A percentile compares a stretch with the other conserved stretches of the same genome.
Evolutionary conservation across 192 early-diverging fungal genomes (phyloP).

Genomic region (Ambispora gerdemannii): DNA sequence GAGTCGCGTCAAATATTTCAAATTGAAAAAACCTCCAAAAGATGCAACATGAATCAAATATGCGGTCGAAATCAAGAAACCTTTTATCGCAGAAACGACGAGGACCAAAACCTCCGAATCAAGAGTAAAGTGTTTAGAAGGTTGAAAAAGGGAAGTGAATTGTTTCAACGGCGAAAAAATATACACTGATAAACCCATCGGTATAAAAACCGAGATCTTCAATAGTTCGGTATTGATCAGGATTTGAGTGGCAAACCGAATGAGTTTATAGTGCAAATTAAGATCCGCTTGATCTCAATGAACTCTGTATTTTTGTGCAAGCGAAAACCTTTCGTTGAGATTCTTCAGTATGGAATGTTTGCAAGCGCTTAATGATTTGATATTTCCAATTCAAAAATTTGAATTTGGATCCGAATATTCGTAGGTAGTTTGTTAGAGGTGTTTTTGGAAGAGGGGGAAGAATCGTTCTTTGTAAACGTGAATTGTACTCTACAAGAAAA

Average conservation of each 20-base stretch:
- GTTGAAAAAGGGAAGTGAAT: not conserved
- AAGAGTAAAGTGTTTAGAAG: too few relatives aligned
- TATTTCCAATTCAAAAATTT: conserved; percentile 36
- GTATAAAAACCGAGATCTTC: not conserved
- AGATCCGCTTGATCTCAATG: not conserved
- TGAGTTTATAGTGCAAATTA: conserved; percentile 20
- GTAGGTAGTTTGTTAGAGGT: conserved; percentile 54
- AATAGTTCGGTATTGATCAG: conserved; percentile 17
- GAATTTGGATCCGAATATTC: conserved; percentile 21
- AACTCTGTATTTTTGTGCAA: conserved; percentile 5
- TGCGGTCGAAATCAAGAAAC: not conserved
- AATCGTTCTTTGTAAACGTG: conserved; percentile 30
- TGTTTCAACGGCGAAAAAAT: conserved; percentile 10
- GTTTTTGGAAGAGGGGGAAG: conserved; percentile 71
- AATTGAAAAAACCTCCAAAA: too few relatives aligned
- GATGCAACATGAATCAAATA: not conserved
- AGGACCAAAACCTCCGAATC: too few relatives aligned
- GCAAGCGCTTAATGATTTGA: conserved; percentile 39
- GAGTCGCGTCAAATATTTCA: too few relatives aligned
- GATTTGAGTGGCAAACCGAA: conserved; percentile 6
- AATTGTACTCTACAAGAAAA: conserved; percentile 22
- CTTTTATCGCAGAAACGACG: not conserved
- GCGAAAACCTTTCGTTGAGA: conserved; percentile 16
- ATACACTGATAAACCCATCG: conserved; percentile 1
- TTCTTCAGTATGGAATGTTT: conserved; percentile 20